phyloP scores from a whole-genome alignment of 345 rosid species.

The Lepidium sativum region DNA sequence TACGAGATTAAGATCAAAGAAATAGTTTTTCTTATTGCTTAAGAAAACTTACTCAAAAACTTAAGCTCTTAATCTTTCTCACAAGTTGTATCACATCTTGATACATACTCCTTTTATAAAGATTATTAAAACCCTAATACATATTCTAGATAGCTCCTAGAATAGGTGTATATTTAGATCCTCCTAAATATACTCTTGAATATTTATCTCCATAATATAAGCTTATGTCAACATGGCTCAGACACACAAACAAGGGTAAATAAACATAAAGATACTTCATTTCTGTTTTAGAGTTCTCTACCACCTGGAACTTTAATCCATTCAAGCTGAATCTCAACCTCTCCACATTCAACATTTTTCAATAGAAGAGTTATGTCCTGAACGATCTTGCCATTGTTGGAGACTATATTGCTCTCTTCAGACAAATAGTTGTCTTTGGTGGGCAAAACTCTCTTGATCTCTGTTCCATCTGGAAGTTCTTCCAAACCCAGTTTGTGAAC shows the following conservation, averaged over 20 bases:
- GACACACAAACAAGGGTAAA: neutral
- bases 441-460: slow-evolving; percentile 42
- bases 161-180: too few species aligned
- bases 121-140: too few species aligned
- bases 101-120: too few species aligned
- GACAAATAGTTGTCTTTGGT: slow-evolving; percentile 38
- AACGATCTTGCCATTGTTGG: slow-evolving; percentile 37
- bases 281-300: slow-evolving; percentile 16
- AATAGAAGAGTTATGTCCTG: slow-evolving; percentile 56
- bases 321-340: slow-evolving; percentile 55
- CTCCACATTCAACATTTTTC: slow-evolving; percentile 50
- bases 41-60: too few species aligned
- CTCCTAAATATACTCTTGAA: too few species aligned
- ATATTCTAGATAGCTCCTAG: too few species aligned
- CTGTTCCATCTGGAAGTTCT: slow-evolving; percentile 47
- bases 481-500: slow-evolving; percentile 36
- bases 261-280: neutral
- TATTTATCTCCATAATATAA: too few species aligned
- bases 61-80: too few species aligned
- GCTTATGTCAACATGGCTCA: too few species aligned
- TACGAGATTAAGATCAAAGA: too few species aligned
- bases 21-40: too few species aligned
- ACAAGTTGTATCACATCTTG: too few species aligned
- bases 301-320: slow-evolving; percentile 49
- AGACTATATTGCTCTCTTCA: slow-evolving; percentile 46